A percentile compares a stretch with the other conserved stretches of the same genome.
These are phyloP conservation scores for Hymenoscyphus infarciens DNA, from an alignment of 2,329 filamentous ascomycete genomes.

Conservation along the genomic window DNA sequence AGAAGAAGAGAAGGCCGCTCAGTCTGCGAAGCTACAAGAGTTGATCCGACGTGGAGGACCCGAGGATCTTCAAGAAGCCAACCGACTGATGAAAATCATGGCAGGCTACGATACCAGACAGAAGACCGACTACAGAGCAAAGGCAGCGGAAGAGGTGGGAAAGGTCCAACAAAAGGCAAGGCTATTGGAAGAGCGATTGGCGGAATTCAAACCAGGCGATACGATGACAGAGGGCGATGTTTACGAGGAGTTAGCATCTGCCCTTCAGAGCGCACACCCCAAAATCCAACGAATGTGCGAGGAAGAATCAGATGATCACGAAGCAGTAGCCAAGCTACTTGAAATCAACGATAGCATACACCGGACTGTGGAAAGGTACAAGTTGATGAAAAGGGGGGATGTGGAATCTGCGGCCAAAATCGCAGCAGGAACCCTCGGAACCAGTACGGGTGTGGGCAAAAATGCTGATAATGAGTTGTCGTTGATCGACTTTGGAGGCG, in stretches of 20 bases:
- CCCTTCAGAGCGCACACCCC: constrained; percentile 88
- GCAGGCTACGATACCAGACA: constrained; percentile 92
- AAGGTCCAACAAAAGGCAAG: constrained; percentile 96
- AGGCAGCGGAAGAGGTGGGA: constrained; percentile 90
- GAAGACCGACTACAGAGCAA: constrained; percentile 96
- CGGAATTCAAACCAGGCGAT: constrained; percentile 78
- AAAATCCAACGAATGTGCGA: constrained; percentile 99
- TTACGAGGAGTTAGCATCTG: constrained; percentile 80
- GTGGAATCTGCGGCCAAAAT: constrained; percentile 78
- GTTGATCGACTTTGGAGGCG: constrained; percentile 83
- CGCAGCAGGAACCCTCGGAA: constrained; percentile 73
- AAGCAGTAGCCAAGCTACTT: constrained; percentile 90
- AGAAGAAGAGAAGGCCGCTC: constrained; percentile 88
- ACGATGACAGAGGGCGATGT: constrained; percentile 66
- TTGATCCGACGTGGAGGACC: constrained; percentile 88
- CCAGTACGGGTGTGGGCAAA: constrained; percentile 61
- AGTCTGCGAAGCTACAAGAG: constrained; percentile 97
- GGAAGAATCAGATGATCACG: constrained; percentile 94
- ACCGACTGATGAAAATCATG: constrained; percentile 98
- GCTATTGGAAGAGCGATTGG: constrained; percentile 87
- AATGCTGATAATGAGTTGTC: constrained; percentile 76
- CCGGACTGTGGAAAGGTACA: constrained; percentile 91
- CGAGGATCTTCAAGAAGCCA: constrained; percentile 93
- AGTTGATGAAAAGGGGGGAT: constrained; percentile 93
- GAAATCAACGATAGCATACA: constrained; percentile 99